Conservation (phyloP, 2,329 filamentous ascomycete species). For the Penicillium sp. region DNA sequence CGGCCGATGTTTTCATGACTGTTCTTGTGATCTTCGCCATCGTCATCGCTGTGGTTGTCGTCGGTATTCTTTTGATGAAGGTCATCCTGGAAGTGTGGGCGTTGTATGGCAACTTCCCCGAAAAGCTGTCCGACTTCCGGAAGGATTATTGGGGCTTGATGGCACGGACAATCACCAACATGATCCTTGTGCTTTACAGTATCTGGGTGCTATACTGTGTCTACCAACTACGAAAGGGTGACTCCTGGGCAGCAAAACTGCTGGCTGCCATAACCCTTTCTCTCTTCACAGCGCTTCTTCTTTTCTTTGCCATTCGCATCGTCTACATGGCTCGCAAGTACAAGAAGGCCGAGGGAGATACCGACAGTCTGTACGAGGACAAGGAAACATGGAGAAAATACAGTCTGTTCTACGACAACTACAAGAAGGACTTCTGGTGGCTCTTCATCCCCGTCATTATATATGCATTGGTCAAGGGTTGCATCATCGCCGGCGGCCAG, state of each 20-base stretch:
- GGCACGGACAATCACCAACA: slow-evolving; percentile 79
- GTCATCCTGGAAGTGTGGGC: slow-evolving; percentile 88
- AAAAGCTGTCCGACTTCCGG: slow-evolving; percentile 76
- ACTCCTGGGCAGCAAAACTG: slow-evolving; percentile 87
- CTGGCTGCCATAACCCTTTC: slow-evolving; percentile 78
- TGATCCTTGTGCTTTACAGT: slow-evolving; percentile 89
- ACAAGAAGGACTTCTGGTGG: slow-evolving; percentile 96
- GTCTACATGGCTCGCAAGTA: slow-evolving; percentile 70
- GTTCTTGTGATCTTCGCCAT: slow-evolving; percentile 86
- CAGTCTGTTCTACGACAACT: slow-evolving; percentile 94
- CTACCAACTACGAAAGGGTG: slow-evolving; percentile 89
- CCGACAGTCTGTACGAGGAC: slow-evolving; percentile 74
- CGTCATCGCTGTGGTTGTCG: slow-evolving; percentile 75
- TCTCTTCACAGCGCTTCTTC: slow-evolving; percentile 76
- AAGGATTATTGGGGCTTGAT: slow-evolving; percentile 96
- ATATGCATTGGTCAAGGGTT: slow-evolving; percentile 88
- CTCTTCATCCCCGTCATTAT: slow-evolving; percentile 84
- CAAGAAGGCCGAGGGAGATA: slow-evolving; percentile 72
- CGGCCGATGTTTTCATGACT: slow-evolving; percentile 94
- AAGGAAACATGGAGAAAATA: slow-evolving; percentile 93
- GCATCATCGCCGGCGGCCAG: slow-evolving; percentile 77
- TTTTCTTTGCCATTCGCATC: slow-evolving; percentile 81
- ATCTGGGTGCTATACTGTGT: slow-evolving; percentile 95
- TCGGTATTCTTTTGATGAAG: slow-evolving; percentile 85
- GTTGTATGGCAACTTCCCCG: slow-evolving; percentile 81